Evolutionary conservation across 108 stramenopile genomes (phyloP).

Genomic region (Nannochloropsis oceanica): DNA sequence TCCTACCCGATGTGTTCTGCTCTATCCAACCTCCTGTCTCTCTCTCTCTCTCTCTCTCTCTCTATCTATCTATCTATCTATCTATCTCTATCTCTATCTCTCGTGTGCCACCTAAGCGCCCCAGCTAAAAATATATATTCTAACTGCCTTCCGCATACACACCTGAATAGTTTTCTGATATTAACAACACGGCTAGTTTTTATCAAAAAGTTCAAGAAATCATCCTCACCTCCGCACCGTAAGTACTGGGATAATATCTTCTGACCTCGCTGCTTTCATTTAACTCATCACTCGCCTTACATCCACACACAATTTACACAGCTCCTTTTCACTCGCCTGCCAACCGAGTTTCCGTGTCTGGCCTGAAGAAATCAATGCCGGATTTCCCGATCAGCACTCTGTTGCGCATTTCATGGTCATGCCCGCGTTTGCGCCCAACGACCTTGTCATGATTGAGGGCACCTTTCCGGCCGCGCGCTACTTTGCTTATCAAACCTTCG

Average conservation of each 20-base stretch:
- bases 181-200: neutral
- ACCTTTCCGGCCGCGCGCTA: neutral
- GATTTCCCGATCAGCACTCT: neutral
- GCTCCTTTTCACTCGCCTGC: neutral
- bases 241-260: neutral
- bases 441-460: neutral
- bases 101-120: too few relatives aligned
- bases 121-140: too few relatives aligned
- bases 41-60: neutral
- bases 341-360: neutral
- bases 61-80: neutral
- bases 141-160: neutral
- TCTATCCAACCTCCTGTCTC: neutral
- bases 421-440: neutral
- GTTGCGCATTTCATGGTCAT: neutral
- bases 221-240: neutral
- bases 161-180: neutral
- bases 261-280: neutral
- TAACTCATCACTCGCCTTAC: neutral
- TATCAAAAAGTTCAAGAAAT: neutral
- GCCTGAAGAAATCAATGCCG: neutral
- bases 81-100: neutral
- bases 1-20: neutral
- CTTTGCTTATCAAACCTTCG: neutral
- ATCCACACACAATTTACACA: neutral